A percentile compares a stretch with the other conserved stretches of the same genome.
Evolutionary conservation across 176 grass and related monocot species (phyloP).

Genomic region (Hsuehochloa calcarea): DNA sequence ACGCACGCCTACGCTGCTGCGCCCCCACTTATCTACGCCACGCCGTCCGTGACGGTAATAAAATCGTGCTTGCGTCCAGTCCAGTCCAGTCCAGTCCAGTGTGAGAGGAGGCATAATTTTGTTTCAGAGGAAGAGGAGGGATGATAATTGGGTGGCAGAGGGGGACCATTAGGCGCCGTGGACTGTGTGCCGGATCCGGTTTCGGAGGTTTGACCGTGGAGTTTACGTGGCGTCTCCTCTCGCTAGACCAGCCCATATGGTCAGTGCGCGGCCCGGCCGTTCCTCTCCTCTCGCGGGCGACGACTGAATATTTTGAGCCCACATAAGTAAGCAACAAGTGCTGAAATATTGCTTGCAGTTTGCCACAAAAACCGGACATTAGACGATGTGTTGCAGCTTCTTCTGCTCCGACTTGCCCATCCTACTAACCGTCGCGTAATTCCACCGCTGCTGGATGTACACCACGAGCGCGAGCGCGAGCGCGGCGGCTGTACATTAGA

Average conservation of each 20-base stretch:
- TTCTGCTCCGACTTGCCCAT: conserved; percentile 30
- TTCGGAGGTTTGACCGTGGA: not conserved
- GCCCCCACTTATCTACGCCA: not conserved
- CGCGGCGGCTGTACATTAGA: no score
- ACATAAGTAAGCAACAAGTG: not conserved
- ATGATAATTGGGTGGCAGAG: conserved; percentile 9
- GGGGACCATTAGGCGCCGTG: conserved; percentile 21
- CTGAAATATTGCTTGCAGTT: not conserved
- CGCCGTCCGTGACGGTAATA: not conserved
- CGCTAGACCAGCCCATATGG: not conserved
- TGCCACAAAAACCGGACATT: not conserved
- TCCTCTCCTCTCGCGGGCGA: not conserved
- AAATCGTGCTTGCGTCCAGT: not conserved
- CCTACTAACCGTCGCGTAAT: conserved; percentile 42
- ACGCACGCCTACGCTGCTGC: no score
- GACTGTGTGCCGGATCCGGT: not conserved
- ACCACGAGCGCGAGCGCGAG: no score
- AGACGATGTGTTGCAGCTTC: conserved; percentile 36
- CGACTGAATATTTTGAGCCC: not conserved
- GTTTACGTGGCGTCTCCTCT: not conserved
- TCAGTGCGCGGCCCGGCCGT: not conserved
- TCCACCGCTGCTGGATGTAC: conserved; percentile 59
- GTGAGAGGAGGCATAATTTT: not conserved
- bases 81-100: no score
- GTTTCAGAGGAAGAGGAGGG: not conserved